phyloP scores from a whole-genome alignment of 768 basidiomycete species.

The Russula earlei region DNA sequence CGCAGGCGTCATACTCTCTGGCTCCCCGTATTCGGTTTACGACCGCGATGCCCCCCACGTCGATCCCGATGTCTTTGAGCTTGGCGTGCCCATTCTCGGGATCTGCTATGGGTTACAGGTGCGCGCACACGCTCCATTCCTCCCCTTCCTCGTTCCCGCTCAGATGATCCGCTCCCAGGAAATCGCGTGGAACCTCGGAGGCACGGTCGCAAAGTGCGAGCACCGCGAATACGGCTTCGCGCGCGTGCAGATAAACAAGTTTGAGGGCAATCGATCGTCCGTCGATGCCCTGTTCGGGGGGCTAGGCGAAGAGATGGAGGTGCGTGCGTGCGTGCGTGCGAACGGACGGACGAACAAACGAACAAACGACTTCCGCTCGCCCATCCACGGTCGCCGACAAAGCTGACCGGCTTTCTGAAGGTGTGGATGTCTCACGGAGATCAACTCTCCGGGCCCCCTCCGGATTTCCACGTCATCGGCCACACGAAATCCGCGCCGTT shows the following conservation, averaged over 20 bases:
- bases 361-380: no score
- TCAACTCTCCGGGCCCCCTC: constrained; percentile 73
- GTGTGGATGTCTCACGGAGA: constrained; percentile 99
- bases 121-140: constrained; percentile 11
- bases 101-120: constrained; percentile 98
- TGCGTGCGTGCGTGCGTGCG: constrained; percentile 55
- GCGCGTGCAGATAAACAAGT: constrained; percentile 60
- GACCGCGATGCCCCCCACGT: constrained; percentile 88
- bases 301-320: constrained; percentile 85
- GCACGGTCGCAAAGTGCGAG: constrained; percentile 74
- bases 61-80: constrained; percentile 81
- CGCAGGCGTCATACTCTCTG: constrained; percentile 88
- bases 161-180: constrained; percentile 66
- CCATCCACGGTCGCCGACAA: no score
- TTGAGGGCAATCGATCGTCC: constrained; percentile 37
- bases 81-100: constrained; percentile 86
- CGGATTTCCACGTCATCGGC: constrained; percentile 82
- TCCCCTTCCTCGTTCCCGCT: background rate
- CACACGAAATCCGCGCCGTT: constrained; percentile 80
- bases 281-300: constrained; percentile 78
- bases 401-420: constrained; percentile 32
- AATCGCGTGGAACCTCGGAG: constrained; percentile 82
- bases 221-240: constrained; percentile 96
- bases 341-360: no score
- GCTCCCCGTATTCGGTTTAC: constrained; percentile 97